phyloP scores from a whole-genome alignment of 768 basidiomycete species.

The Boletus barrowsii region DNA sequence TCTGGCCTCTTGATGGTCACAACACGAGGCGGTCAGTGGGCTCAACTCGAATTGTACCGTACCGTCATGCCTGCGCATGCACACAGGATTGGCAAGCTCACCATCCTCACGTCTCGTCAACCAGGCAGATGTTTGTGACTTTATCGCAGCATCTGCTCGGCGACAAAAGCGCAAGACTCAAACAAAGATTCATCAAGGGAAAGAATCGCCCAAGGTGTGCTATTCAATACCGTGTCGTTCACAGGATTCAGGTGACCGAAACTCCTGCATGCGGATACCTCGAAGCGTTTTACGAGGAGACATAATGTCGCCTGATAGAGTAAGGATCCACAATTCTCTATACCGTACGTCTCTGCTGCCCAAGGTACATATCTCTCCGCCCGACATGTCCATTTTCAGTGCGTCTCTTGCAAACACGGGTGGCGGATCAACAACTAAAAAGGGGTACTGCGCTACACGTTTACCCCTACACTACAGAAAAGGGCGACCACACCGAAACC shows the following conservation, averaged over 20 bases:
- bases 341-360: conserved; percentile 56
- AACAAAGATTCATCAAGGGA: conserved; percentile 72
- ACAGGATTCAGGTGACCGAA: conserved; percentile 66
- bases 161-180: conserved; percentile 87
- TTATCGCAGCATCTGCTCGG: conserved; percentile 78
- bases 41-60: background rate
- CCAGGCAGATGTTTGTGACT: background rate
- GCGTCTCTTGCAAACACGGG: conserved; percentile 70
- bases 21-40: conserved; percentile 10
- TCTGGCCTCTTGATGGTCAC: too few relatives aligned
- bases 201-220: conserved; percentile 63
- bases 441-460: conserved; percentile 16
- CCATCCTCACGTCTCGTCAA: conserved; percentile 39
- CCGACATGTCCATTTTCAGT: conserved; percentile 43
- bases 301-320: conserved; percentile 29
- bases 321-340: conserved; percentile 88
- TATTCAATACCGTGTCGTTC: too few relatives aligned
- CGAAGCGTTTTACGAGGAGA: conserved; percentile 85
- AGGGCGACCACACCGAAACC: conserved; percentile 89
- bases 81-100: conserved; percentile 46
- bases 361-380: background rate
- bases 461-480: conserved; percentile 45
- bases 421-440: conserved; percentile 78
- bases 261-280: conserved; percentile 81
- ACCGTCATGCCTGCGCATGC: conserved; percentile 29